phyloP scores from a whole-genome alignment of 192 early-diverging fungal species.

The Coemansia sp. region DNA sequence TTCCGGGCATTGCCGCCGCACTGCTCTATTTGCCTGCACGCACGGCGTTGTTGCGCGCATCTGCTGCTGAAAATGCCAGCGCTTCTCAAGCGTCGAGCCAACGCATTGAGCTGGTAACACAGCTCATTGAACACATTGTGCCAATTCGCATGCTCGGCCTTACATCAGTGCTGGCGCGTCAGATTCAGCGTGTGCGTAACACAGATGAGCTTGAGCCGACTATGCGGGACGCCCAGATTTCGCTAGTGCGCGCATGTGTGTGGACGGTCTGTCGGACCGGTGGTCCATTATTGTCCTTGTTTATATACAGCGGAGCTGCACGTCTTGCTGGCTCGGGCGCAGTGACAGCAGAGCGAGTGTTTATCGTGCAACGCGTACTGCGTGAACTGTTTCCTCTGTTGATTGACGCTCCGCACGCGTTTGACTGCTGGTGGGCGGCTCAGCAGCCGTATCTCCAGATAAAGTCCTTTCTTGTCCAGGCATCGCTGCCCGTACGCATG shows the following conservation, averaged over 20 bases:
- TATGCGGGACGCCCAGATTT: not conserved
- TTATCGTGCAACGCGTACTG: conserved; percentile 32
- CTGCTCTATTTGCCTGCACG: conserved; percentile 34
- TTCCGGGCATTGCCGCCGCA: conserved; percentile 15
- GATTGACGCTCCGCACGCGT: conserved; percentile 33
- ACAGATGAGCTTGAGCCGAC: conserved; percentile 6
- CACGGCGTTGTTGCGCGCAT: conserved; percentile 3
- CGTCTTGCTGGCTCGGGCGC: not conserved
- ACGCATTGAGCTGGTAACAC: conserved; percentile 10
- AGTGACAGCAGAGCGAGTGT: conserved; percentile 28
- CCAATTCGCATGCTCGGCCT: conserved; percentile 35
- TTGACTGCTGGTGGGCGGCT: conserved; percentile 43
- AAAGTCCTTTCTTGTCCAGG: not conserved
- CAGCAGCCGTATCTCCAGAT: conserved; percentile 20
- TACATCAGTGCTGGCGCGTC: conserved; percentile 2
- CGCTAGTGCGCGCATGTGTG: conserved; percentile 6
- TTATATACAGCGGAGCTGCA: conserved; percentile 22
- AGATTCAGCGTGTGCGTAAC: conserved; percentile 14
- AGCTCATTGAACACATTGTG: conserved; percentile 23
- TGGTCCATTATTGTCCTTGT: conserved; percentile 29
- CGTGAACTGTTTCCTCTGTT: conserved; percentile 38
- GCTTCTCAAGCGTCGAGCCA: not conserved
- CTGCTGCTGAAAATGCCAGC: not conserved
- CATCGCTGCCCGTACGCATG: not conserved
- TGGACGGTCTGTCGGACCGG: conserved; percentile 24